Evolutionary conservation across 2,329 filamentous ascomycete genomes (phyloP), one percentile per base, ranked within the genome.

Genomic region (Tolypocladium ophioglossoides): DNA sequence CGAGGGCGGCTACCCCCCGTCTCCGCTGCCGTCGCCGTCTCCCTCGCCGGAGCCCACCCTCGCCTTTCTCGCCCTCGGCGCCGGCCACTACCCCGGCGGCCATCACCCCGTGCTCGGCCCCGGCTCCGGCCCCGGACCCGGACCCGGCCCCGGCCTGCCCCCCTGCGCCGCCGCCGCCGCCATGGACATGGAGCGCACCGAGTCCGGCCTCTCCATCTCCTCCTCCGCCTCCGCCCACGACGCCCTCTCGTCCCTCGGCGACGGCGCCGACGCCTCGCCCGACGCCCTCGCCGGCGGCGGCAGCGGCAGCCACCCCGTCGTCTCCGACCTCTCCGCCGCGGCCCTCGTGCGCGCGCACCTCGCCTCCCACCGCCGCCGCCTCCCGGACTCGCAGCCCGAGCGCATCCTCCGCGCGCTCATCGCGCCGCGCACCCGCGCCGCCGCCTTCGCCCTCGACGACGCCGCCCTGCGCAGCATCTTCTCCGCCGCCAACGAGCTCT

Each of bases 351-450:
- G 71, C 47, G 66, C 70, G 22, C 74, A 81, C 56, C 68, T 82
- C 50, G 66, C 70, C 40, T 69, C 64, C 53, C 72, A 73, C 57
- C 70, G 70, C 20, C 73, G 76, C 24, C 71, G 74, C 47, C 70
- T 68, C 54, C 71, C 72, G 14, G 70, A 78, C 57, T 79, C 79
- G 27, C 76, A 76, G 52, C 76, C 80, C 54, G 78, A 78, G 57
- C 76, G 80, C 40, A 83, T 84, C 54, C 70, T 85, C 22, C 75
- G 76, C 56, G 75, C 76, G 30, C 74, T 85, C 51, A 82, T 85
- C 62, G 75, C 72, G 52, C 79, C 70, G 6, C 76, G 74, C 55
- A 70, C 70, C 8, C 67, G 68, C 7, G 67, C 71, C 6, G 71
- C 72, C 22, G 73, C 77, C 40, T 79, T 82, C 51, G 69, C 72